Evolutionary conservation across 179 eudicot genomes (phyloP).

Genomic region (Patellifolia procumbens): DNA sequence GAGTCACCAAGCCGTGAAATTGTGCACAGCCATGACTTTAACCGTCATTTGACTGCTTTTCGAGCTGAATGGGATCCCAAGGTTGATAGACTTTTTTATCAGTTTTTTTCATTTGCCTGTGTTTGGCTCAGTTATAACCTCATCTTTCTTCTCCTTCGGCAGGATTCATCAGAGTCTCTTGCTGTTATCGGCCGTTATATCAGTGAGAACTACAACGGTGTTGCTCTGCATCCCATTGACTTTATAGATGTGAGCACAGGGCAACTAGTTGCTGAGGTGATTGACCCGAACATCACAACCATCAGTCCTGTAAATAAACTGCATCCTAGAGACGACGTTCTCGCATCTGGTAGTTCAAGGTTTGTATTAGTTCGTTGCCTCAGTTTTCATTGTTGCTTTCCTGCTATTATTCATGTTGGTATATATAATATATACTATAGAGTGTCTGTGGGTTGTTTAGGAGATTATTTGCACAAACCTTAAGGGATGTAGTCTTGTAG

Average conservation of each 20-base stretch:
- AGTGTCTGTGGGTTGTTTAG: background rate
- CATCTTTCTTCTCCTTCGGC: constrained; percentile 21
- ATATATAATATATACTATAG: background rate
- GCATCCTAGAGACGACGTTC: constrained; percentile 83
- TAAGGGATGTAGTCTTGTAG: too few species aligned
- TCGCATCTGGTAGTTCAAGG: constrained; percentile 97
- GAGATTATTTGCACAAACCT: too few species aligned
- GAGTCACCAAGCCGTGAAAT: constrained; percentile 93
- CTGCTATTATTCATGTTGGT: background rate
- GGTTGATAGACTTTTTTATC: constrained; percentile 39
- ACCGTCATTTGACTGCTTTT: constrained; percentile 84
- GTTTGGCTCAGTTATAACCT: background rate
- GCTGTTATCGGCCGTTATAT: constrained; percentile 94
- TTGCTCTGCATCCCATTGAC: constrained; percentile 92
- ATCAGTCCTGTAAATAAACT: constrained; percentile 92
- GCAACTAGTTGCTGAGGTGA: constrained; percentile 87
- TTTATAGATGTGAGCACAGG: constrained; percentile 85
- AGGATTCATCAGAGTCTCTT: constrained; percentile 91
- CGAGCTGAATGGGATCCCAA: constrained; percentile 99
- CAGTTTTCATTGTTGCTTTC: background rate
- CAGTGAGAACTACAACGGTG: constrained; percentile 83
- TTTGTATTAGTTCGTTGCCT: constrained; percentile 16
- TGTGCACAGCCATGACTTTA: constrained; percentile 97
- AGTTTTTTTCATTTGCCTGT: background rate
- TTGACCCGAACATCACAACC: constrained; percentile 86